Evolutionary conservation across 495 filamentous ascomycete species (phyloP).

Genomic region (Pseudoneurospora amorphoporcata): DNA sequence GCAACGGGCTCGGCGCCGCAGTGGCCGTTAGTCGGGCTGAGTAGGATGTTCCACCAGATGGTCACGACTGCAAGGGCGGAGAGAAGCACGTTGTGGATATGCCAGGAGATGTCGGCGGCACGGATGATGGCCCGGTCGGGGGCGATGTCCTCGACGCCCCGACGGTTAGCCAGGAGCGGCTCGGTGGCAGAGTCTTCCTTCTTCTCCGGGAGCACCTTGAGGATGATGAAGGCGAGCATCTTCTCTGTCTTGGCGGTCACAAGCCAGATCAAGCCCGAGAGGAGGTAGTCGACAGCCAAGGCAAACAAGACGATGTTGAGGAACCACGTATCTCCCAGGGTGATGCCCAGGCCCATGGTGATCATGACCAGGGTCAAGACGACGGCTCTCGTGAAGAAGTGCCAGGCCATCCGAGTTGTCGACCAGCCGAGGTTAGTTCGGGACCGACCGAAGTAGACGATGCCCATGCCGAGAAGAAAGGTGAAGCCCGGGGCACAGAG

Average conservation of each 20-base stretch:
- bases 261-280: constrained; percentile 23
- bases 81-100: constrained; percentile 18
- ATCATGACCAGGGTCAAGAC: constrained; percentile 15
- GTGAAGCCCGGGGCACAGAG: constrained; percentile 28
- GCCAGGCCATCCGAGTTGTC: constrained; percentile 13
- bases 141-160: constrained; percentile 3
- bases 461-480: constrained; percentile 28
- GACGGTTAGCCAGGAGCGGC: constrained; percentile 10
- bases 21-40: constrained; percentile 20
- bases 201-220: constrained; percentile 9
- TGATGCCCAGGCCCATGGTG: constrained; percentile 7
- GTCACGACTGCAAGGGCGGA: constrained; percentile 11
- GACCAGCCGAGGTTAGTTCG: constrained; percentile 20
- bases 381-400: constrained; percentile 18
- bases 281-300: constrained; percentile 23
- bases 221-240: constrained; percentile 8
- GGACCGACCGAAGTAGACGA: constrained; percentile 24
- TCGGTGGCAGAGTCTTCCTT: constrained; percentile 11
- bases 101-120: constrained; percentile 22
- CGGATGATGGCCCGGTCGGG: constrained; percentile 15
- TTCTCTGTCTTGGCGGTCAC: constrained; percentile 13
- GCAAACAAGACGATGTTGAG: constrained; percentile 25
- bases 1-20: constrained; percentile 6
- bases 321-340: constrained; percentile 18
- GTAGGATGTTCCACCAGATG: constrained; percentile 27